Evolutionary conservation across 768 basidiomycete genomes (phyloP).

Genomic region (Phylloporus scabripes): DNA sequence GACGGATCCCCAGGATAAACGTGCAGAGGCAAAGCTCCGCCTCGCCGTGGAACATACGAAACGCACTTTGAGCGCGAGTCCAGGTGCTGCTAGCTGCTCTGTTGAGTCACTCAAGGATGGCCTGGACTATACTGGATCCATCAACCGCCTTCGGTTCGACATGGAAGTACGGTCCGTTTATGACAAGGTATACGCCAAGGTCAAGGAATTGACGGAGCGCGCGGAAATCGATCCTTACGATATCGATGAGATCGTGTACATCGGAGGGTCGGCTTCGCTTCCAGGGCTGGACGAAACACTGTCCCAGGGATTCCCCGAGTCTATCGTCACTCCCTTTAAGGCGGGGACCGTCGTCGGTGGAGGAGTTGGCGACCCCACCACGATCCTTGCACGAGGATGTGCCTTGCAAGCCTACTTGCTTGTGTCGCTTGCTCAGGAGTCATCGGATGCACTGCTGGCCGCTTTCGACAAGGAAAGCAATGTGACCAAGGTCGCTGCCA

Average conservation of each 20-base stretch:
- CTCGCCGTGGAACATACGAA: conserved; percentile 94
- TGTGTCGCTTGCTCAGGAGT: conserved; percentile 40
- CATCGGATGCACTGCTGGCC: conserved; percentile 45
- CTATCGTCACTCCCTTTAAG: conserved; percentile 59
- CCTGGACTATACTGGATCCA: conserved; percentile 75
- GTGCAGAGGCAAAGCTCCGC: conserved; percentile 89
- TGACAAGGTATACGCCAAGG: conserved; percentile 45
- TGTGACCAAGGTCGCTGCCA: conserved; percentile 46
- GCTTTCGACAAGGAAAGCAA: conserved; percentile 44
- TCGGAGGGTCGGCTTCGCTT: conserved; percentile 68
- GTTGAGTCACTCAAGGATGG: conserved; percentile 95
- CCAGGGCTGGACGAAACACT: conserved; percentile 68
- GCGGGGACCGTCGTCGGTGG: conserved; percentile 65
- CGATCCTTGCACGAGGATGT: conserved; percentile 70
- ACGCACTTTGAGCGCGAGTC: conserved; percentile 81
- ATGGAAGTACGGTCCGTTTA: conserved; percentile 60
- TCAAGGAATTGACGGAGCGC: conserved; percentile 46
- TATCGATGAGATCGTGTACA: conserved; percentile 75
- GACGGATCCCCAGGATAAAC: conserved; percentile 55
- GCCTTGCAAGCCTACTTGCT: conserved; percentile 69
- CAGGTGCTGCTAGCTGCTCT: conserved; percentile 83
- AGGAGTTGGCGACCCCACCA: conserved; percentile 71
- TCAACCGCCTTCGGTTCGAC: conserved; percentile 54
- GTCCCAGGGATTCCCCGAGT: conserved; percentile 51
- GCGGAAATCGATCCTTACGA: conserved; percentile 57